phyloP scores from a whole-genome alignment of 441 rosid species.

The Rhodomyrtus psidioides region DNA sequence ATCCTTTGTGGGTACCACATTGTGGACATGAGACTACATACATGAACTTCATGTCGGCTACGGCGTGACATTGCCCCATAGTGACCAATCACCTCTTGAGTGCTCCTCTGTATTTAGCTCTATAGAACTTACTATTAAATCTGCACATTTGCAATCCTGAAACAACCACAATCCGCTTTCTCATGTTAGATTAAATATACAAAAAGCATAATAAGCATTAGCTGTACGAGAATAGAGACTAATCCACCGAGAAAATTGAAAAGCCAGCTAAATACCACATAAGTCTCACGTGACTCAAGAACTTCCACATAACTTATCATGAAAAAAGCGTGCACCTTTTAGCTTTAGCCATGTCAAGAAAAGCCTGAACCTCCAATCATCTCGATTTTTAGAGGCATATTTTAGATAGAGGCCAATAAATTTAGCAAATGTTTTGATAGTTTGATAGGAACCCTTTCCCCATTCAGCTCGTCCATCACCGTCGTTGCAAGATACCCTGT shows the following conservation, averaged over 20 bases:
- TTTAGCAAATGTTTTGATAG: too few species aligned
- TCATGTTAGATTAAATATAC: too few species aligned
- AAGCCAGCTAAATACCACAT: not conserved
- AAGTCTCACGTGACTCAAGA: not conserved
- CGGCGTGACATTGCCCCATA: conserved; percentile 92
- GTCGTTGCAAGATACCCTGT: too few species aligned
- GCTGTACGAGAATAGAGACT: too few species aligned
- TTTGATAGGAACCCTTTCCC: too few species aligned
- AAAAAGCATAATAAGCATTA: too few species aligned
- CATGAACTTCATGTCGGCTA: conserved; percentile 98
- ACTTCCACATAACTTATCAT: not conserved
- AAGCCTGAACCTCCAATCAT: conserved; percentile 99
- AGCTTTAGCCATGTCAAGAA: conserved; percentile 85
- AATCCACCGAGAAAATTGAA: not conserved
- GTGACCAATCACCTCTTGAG: conserved; percentile 73
- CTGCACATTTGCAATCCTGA: not conserved
- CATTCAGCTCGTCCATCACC: too few species aligned
- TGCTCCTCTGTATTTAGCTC: conserved; percentile 69
- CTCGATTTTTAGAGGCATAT: too few species aligned
- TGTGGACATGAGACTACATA: conserved; percentile 13
- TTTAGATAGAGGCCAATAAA: too few species aligned
- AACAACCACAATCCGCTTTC: not conserved
- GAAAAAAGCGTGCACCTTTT: too few species aligned
- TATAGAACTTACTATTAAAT: conserved; percentile 90
- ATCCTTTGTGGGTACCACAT: too few species aligned